phyloP scores from a whole-genome alignment of 805 yeast species.

The Starmerella floricola region DNA sequence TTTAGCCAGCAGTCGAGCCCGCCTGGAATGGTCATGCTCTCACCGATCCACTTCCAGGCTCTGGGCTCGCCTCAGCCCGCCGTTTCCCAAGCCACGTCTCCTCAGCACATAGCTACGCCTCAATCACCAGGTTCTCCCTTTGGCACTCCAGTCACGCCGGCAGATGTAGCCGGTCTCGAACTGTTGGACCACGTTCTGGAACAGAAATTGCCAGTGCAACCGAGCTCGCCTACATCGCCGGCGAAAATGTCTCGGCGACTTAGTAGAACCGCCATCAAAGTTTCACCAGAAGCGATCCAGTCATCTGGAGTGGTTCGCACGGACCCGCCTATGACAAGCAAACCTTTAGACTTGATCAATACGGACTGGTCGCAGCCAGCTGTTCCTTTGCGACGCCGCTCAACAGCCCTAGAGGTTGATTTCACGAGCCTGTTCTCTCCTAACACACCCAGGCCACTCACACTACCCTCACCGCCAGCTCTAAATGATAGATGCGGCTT shows the following conservation, averaged over 20 bases:
- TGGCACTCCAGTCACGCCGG: slow-evolving; percentile 21
- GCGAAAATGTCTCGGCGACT: slow-evolving; percentile 2
- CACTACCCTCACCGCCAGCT: slow-evolving; percentile 12
- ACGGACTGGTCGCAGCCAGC: slow-evolving; percentile 24
- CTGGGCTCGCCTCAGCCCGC: too few relatives aligned
- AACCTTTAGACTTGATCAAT: slow-evolving; percentile 19
- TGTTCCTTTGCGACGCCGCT: slow-evolving; percentile 21
- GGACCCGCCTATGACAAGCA: slow-evolving; percentile 13
- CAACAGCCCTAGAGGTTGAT: slow-evolving; percentile 20
- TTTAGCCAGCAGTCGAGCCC: too few relatives aligned
- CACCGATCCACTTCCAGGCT: too few relatives aligned
- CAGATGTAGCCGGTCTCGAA: slow-evolving; percentile 21
- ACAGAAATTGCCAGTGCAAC: slow-evolving; percentile 25
- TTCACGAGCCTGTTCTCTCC: slow-evolving; percentile 20
- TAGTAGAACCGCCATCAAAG: slow-evolving; percentile 4
- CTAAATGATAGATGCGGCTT: slow-evolving; percentile 72
- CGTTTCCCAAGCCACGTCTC: not conserved
- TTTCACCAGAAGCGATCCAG: slow-evolving; percentile 8
- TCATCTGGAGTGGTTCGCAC: slow-evolving; percentile 13
- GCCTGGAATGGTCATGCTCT: too few relatives aligned
- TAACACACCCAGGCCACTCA: slow-evolving; percentile 10
- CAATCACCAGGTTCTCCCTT: slow-evolving; percentile 12
- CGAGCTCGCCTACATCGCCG: not conserved
- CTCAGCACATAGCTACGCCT: slow-evolving; percentile 1
- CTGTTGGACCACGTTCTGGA: slow-evolving; percentile 30